Evolutionary conservation across 129 eudicot species (phyloP).

Genomic region (Logfia minima): DNA sequence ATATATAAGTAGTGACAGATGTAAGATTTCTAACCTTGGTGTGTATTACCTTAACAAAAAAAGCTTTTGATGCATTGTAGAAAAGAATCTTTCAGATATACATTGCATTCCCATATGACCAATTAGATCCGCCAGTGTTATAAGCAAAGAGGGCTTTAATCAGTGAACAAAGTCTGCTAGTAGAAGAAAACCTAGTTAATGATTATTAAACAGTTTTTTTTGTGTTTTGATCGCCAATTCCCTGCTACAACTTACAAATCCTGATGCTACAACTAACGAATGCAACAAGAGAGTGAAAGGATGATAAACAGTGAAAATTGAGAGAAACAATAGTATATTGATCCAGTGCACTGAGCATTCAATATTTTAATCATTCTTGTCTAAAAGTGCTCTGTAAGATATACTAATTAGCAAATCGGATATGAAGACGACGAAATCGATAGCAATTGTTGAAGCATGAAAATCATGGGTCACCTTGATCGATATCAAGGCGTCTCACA

Average conservation of each 20-base stretch:
- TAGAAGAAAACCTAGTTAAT: background rate
- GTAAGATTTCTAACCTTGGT: background rate
- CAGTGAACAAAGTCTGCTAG: background rate
- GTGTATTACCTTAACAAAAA: background rate
- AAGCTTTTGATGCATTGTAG: background rate
- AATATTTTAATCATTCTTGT: background rate
- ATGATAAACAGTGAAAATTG: background rate
- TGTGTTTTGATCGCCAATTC: constrained; percentile 12
- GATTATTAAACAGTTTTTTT: background rate
- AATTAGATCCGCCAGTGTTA: background rate
- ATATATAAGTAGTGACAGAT: background rate
- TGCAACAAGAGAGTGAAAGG: background rate
- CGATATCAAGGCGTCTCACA: background rate
- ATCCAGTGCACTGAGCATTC: background rate
- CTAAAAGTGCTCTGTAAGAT: background rate
- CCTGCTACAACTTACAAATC: background rate
- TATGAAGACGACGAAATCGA: too few relatives aligned
- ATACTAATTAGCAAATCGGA: background rate
- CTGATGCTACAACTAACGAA: background rate
- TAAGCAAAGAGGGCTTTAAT: background rate
- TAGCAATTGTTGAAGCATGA: background rate
- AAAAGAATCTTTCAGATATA: background rate
- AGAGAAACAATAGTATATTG: background rate
- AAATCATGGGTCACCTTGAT: background rate
- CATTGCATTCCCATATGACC: background rate